phyloP scores from a whole-genome alignment of 495 filamentous ascomycete genomes.

The Aspergillus panamensis region DNA sequence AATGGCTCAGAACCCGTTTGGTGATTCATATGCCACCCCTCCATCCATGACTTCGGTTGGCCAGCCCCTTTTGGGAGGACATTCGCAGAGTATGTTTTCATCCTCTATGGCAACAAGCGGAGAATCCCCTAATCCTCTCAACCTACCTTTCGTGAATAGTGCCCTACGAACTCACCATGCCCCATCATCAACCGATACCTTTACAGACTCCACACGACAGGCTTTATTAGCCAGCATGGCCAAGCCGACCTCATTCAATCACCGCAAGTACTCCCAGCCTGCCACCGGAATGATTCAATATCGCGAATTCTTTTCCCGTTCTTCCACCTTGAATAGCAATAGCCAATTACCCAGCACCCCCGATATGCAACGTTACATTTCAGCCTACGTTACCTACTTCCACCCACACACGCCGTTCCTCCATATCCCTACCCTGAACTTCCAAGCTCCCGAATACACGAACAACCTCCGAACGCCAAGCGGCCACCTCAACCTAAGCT shows the following conservation, averaged over 20 bases:
- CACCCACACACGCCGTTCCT: constrained; percentile 94
- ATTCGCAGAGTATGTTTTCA: constrained; percentile 57
- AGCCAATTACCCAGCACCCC: constrained; percentile 77
- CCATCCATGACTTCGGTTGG: constrained; percentile 62
- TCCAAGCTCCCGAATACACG: constrained; percentile 71
- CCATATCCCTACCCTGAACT: constrained; percentile 87
- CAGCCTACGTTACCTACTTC: constrained; percentile 88
- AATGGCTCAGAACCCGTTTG: constrained; percentile 45
- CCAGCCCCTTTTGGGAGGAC: constrained; percentile 46
- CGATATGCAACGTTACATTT: constrained; percentile 89
- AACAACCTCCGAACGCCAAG: constrained; percentile 53
- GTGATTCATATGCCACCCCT: constrained; percentile 50
- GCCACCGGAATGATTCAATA: constrained; percentile 48
- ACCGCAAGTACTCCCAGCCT: constrained; percentile 75
- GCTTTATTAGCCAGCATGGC: constrained; percentile 79
- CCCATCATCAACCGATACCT: constrained; percentile 68
- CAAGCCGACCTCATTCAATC: constrained; percentile 68
- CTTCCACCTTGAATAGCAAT: constrained; percentile 45
- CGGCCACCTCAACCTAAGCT: constrained; percentile 54
- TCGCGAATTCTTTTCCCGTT: constrained; percentile 43
- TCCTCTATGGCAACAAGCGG: constrained; percentile 53
- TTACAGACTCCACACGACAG: constrained; percentile 91
- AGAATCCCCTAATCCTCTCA: constrained; percentile 55
- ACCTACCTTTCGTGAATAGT: constrained; percentile 51
- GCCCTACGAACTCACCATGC: constrained; percentile 59